Base-by-base conservation (phyloP, 2,329 filamentous ascomycete species). In the Monilinia fructicola region DNA sequence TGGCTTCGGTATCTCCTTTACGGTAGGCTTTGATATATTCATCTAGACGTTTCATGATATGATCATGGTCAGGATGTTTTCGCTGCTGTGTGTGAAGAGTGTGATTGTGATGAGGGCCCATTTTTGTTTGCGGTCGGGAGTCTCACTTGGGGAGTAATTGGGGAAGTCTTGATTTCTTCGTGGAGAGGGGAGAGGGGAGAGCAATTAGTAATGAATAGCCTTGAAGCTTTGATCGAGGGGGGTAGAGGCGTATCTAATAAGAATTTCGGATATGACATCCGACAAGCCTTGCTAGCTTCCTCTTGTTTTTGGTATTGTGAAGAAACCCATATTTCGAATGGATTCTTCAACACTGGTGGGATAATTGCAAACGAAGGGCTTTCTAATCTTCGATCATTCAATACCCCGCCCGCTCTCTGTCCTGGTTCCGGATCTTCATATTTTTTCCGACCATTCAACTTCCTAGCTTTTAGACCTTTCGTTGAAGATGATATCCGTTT, bases 31-130 rank as follows among this genome's bases (percentile, higher is more conserved):
- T 64, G 50, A 64, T 64, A 14, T 64, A 64, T 35, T 26, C 26
- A 18, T 64, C 50, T n/a, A 64, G 40, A n/a, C 50, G 50, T 28
- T 64, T 64, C 61, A 54, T 55, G 38, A 55, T 55, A 18, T 55
- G 61, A 1, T 55, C 26, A 55, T 55, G 61, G 3, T 64, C 52
- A 21, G 18, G 4, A 46, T 64, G 38, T 5, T 46, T n/a, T n/a
- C 38, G 40, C 5, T 64, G 50, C 16, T 64, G 61, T n/a, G 21
- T 42, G 14, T 64, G 52, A 4, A 54, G 48, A 3, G 59, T 5
- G 3, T 55, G 40, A 2, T 46, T 16, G 4, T 35, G 26, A 2
- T 64, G 61, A 55, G 61, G 48, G 1, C 14, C 2, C 38, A 44
- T 63, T 9, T 54, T 9, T 5, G n/a, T 2, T 16, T 14, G 6